Evolutionary conservation across 768 basidiomycete species (phyloP).

Genomic region (Kondoa malvinella): DNA sequence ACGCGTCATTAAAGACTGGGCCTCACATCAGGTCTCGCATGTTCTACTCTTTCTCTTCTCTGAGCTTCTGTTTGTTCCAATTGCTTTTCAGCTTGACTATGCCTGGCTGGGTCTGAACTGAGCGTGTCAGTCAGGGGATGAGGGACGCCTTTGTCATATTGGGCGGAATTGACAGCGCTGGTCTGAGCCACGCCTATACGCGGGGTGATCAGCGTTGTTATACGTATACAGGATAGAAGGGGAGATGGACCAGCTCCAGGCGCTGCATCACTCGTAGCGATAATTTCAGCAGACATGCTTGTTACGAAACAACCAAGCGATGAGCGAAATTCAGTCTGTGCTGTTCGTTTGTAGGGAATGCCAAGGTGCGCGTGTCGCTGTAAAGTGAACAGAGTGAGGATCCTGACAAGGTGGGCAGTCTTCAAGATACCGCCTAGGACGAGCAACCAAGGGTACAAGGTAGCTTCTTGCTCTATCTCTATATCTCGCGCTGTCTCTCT

Average conservation of each 20-base stretch:
- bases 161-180: not conserved
- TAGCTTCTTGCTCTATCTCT: slow-evolving; percentile 24
- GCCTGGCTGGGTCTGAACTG: not conserved
- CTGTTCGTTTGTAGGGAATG: slow-evolving; percentile 20
- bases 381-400: not conserved
- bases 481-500: not conserved
- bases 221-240: not conserved
- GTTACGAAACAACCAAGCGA: not conserved
- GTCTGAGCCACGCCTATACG: not conserved
- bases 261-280: not conserved
- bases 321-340: slow-evolving; percentile 11
- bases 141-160: not conserved
- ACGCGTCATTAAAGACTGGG: too few species aligned
- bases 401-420: not conserved
- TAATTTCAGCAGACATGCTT: not conserved
- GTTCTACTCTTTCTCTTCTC: not conserved
- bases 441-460: slow-evolving; percentile 23
- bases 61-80: not conserved
- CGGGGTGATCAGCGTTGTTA: not conserved
- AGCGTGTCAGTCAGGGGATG: not conserved
- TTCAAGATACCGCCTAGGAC: slow-evolving; percentile 25
- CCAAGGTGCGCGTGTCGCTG: slow-evolving; percentile 7
- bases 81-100: not conserved
- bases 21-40: not conserved
- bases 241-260: not conserved